Base-by-base conservation (phyloP, 176 grass and related monocot genomes). In the Carex kokanica region DNA sequence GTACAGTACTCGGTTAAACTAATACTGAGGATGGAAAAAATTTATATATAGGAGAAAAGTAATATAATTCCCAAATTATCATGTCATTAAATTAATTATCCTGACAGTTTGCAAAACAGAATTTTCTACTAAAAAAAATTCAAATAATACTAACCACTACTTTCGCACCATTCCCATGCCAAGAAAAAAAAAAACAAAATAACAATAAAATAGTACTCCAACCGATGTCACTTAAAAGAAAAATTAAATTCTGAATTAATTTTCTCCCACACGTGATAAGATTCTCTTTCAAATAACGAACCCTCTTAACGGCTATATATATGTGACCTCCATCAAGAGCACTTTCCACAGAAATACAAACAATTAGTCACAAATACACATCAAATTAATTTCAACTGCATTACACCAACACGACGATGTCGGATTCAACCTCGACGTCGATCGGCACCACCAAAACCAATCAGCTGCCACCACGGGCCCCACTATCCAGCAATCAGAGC, bases 251-350 rank as follows among this genome's bases (percentile, higher is more conserved):
- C 63, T 14, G 27, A 23, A 51, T 49, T 51, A 23, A 25, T 49
- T 51, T 49, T 49, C 32, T 8, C 8, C 6, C 40, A 74, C 70
- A 52, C 70, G 70, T 74, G 70, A 27, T 3, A 47, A 0, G 10
- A 24, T n/a, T 52, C 43, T 47, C 40, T 21, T n/a, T 73, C 49
- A 40, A 72, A 1, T 73, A 23, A 73, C 9, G 23, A 73, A 74
- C 70, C 31, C 31, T 27, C 52, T 10, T 15, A 31, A 78, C 49
- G 51, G 25, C 51, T 78, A 78, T 78, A 78, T 78, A 78, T 78
- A 56, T 32, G 25, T n/a, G 34, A 29, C 73, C 73, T 78, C 23
- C 9, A 56, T 4, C 15, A 34, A 78, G 12, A 78, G 7, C 25
- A 78, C 17, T 24, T 11, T 17, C 51, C 14, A 16, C 45, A 53